These are phyloP conservation scores for Gryganskiella cystojenkinii DNA, from an alignment of 192 early-diverging fungal genomes.

Conservation along the genomic window DNA sequence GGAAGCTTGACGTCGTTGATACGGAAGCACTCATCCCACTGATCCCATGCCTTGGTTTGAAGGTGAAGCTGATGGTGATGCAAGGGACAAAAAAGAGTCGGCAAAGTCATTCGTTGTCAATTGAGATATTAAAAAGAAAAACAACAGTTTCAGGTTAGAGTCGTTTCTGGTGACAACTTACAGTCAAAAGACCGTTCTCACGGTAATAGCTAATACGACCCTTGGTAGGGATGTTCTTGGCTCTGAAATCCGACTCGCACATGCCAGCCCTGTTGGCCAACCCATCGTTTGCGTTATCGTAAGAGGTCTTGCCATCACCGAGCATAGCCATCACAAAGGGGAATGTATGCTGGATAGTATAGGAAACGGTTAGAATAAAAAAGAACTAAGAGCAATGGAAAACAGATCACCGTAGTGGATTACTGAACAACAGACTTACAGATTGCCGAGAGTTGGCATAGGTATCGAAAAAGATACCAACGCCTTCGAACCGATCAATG, in stretches of 20 bases:
- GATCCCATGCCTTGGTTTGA: conserved; percentile 63
- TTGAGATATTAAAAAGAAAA: not conserved
- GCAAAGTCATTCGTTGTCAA: not conserved
- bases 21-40: conserved; percentile 90
- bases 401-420: too few relatives aligned
- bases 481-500: conserved; percentile 86
- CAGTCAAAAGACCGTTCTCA: conserved; percentile 40
- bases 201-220: conserved; percentile 82
- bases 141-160: too few relatives aligned
- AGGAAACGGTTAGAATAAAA: not conserved
- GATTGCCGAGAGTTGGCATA: conserved; percentile 82
- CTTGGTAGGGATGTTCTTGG: conserved; percentile 66
- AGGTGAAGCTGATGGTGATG: conserved; percentile 52
- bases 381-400: not conserved
- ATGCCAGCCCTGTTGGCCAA: conserved; percentile 67
- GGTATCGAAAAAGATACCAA: conserved; percentile 98
- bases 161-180: conserved; percentile 11
- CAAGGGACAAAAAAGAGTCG: not conserved
- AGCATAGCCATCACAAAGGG: conserved; percentile 95
- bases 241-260: conserved; percentile 84
- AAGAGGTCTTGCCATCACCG: conserved; percentile 87
- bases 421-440: conserved; percentile 40
- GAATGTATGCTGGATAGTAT: conserved; percentile 66
- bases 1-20: conserved; percentile 83
- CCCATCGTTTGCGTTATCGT: conserved; percentile 88